Base-by-base conservation (phyloP, 768 basidiomycete genomes). In the Tylopilus vinaceipallidus region DNA sequence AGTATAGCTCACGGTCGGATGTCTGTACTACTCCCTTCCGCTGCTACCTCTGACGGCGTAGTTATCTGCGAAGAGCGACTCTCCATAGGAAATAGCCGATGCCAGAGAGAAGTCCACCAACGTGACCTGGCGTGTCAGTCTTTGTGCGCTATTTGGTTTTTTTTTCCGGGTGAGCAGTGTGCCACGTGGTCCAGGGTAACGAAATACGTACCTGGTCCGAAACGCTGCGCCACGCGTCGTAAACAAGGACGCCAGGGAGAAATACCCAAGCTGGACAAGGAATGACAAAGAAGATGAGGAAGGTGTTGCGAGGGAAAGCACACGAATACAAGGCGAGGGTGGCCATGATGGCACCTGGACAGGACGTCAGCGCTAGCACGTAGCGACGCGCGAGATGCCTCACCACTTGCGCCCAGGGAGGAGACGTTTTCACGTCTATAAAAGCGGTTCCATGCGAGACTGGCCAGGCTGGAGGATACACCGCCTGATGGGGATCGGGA, bases 261-360 rank as follows among this genome's bases (percentile, higher is more conserved):
- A 79, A 78, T 3, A 77, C 73, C 87, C 88, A 93, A 0, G 89
- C 89, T 0, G 91, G 89, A 49, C 88, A 73, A 22, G 90, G 91
- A 22, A 91, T 70, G 57, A 91, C 79, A 29, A 82, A 86, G 65
- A 88, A 93, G 36, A 93, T 66, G 8, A 77, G 69, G 63, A 93
- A 87, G 1, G 73, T 83, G 58, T 81, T 72, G 14, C 58, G 78
- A 5, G 91, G 91, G 13, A 80, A 81, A 2, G 79, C 68, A 63
- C 83, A 87, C 6, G 88, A 88, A 42, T 88, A 81, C 64, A 85
- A 79, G 4, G 88, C 79, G n/a, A 87, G 67, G 23, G 81, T 68
- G 4, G 85, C 79, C 65, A 83, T 87, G 41, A 89, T 80, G 12
- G 89, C 84, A 48, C 85, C 89, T 86, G 57, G 23, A 30, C 24